phyloP scores from a whole-genome alignment of 2,329 filamentous ascomycete species.

The Atkinsonella hypoxylon region DNA sequence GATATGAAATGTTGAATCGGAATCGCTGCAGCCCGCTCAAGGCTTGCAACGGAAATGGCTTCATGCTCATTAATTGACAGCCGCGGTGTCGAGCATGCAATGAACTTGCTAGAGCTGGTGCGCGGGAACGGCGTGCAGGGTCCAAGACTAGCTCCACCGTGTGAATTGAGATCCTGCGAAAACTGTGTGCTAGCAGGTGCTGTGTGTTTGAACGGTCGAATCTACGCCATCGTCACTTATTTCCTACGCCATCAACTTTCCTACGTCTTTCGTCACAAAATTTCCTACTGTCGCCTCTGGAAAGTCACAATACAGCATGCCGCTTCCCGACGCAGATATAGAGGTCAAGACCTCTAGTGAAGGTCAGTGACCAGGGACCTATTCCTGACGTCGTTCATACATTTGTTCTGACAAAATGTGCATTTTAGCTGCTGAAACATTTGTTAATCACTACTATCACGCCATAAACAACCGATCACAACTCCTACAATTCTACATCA shows the following conservation, averaged over 20 bases:
- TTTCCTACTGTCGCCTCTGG: neutral
- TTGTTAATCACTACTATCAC: slow-evolving; percentile 64
- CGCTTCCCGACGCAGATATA: slow-evolving; percentile 27
- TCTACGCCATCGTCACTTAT: neutral
- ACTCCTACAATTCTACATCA: slow-evolving; percentile 60
- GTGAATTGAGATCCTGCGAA: neutral
- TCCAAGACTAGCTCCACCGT: neutral
- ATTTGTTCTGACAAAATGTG: neutral
- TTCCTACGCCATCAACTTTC: neutral
- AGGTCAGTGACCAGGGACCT: slow-evolving; percentile 19
- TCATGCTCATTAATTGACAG: slow-evolving; percentile 14
- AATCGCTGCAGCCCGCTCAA: slow-evolving; percentile 13
- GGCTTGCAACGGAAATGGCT: slow-evolving; percentile 15
- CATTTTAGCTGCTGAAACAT: slow-evolving; percentile 51
- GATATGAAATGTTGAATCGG: slow-evolving; percentile 10
- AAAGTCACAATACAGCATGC: slow-evolving; percentile 14
- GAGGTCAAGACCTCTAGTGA: slow-evolving; percentile 35
- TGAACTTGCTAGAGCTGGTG: neutral
- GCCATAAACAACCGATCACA: slow-evolving; percentile 53
- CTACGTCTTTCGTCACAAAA: neutral
- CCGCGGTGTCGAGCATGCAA: neutral
- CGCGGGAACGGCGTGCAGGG: neutral
- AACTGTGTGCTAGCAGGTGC: neutral
- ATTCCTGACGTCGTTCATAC: neutral
- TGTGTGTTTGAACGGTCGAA: neutral